Evolutionary conservation across 495 filamentous ascomycete genomes (phyloP), one percentile per base, ranked within the genome.

Genomic region (Neurospora tetrasperma): DNA sequence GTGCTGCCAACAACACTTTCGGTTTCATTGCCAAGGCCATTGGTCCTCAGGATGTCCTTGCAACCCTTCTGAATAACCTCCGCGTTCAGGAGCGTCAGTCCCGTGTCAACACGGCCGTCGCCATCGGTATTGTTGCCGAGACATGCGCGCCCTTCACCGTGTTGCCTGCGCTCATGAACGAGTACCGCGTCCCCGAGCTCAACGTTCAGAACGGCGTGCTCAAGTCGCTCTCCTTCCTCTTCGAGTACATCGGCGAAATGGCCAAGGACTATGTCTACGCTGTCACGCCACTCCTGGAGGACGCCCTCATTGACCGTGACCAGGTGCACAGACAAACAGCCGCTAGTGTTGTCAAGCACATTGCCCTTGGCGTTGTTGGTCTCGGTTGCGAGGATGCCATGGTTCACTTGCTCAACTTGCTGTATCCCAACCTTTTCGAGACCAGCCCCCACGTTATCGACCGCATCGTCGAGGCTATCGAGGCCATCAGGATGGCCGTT

Each of bases 1-100:
- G 96, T 82, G 96, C 96, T 14, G 96, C 96, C 73, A 99, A 99
- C 88, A 99, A 99, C 86, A 99, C 96, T 2, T 99, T 99, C 77
- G 96, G 96, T 79, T 99, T 97, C 88, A 99, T 99, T 77, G 96
- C 96, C 78, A 99, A 98, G 84, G 96, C 96, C 70, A 98, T 99
- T 79, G 96, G 96, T 76, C 96, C 96, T 20, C 94, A 97, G 79
- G 96, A 99, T 84, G 96, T 99, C 20, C 86, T 99, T 20, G 94
- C 96, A 16, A 98, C 96, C 2, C 85, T 99, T 9, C 91, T 99
- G 70, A 97, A 97, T 87, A 98, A 99, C 80, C 86, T 99, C 11
- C 90, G 96, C 71, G 96, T 98, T 12, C 95, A 98, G 80, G 96
- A 99, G 79, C 94, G 96, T 81, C 96, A 99, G 81, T 96, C 93